A percentile compares a stretch with the other conserved stretches of the same genome.
phyloP scores from a whole-genome alignment of 495 filamentous ascomycete species.

The Neurospora sp. region DNA sequence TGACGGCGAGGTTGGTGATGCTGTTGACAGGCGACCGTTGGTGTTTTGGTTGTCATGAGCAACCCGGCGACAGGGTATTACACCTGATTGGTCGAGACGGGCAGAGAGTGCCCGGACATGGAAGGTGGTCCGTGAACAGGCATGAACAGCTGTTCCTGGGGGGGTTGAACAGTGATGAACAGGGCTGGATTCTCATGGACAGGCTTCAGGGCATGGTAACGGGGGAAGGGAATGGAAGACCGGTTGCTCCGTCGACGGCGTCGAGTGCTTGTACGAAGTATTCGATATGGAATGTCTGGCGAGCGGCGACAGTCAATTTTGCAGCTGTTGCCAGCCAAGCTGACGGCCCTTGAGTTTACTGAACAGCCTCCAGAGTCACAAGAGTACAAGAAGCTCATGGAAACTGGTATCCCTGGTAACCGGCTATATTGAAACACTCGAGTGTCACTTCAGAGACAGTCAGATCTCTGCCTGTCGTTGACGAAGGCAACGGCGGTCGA shows the following conservation, averaged over 20 bases:
- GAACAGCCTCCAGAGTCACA: background rate
- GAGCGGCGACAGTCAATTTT: background rate
- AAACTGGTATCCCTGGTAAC: background rate
- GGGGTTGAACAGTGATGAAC: background rate
- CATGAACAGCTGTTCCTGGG: background rate
- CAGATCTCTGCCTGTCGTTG: background rate
- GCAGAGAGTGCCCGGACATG: background rate
- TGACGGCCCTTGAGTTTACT: background rate
- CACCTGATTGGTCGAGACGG: slow-evolving; percentile 12
- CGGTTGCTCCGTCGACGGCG: background rate
- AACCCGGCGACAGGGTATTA: background rate
- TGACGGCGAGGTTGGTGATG: background rate
- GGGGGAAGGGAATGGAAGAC: background rate
- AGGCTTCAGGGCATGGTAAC: background rate
- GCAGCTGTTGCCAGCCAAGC: background rate
- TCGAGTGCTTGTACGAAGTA: too few relatives aligned
- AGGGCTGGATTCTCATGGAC: background rate
- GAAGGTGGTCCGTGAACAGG: background rate
- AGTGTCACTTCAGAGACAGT: background rate
- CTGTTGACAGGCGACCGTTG: background rate
- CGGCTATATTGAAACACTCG: background rate
- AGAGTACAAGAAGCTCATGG: background rate
- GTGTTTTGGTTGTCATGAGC: background rate
- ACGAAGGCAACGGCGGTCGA: background rate
- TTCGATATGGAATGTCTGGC: background rate